Evolutionary conservation across 2,329 filamentous ascomycete species (phyloP).

Genomic region (Sclerotinia spermophila): DNA sequence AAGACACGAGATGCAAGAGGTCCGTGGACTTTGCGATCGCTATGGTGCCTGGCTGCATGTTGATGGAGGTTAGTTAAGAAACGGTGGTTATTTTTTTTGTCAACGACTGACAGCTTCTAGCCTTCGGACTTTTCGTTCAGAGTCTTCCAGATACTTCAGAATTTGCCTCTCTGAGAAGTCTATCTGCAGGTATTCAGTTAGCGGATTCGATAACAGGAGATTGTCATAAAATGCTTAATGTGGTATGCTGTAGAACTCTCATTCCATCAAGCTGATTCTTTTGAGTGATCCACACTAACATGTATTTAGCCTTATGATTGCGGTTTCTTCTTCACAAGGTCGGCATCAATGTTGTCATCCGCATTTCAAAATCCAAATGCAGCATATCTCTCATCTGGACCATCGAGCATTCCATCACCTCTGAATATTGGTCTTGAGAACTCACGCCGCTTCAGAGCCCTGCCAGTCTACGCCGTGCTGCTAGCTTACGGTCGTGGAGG

Average conservation of each 20-base stretch:
- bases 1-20: slow-evolving; percentile 42
- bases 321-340: slow-evolving; percentile 79
- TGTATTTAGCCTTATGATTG: slow-evolving; percentile 71
- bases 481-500: slow-evolving; percentile 69
- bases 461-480: slow-evolving; percentile 84
- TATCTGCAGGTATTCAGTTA: slow-evolving; percentile 65
- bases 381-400: slow-evolving; percentile 62
- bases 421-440: slow-evolving; percentile 88
- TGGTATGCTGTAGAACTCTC: slow-evolving; percentile 49
- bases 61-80: slow-evolving; percentile 59
- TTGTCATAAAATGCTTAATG: slow-evolving; percentile 88
- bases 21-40: slow-evolving; percentile 68
- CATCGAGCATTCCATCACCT: slow-evolving; percentile 64
- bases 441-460: slow-evolving; percentile 81
- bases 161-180: slow-evolving; percentile 51
- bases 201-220: slow-evolving; percentile 86
- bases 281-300: slow-evolving; percentile 11
- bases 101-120: slow-evolving; percentile 38
- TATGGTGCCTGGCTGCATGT: slow-evolving; percentile 84
- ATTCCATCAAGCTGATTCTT: neutral
- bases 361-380: slow-evolving; percentile 84
- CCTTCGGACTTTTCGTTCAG: slow-evolving; percentile 81
- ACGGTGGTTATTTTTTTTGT: neutral
- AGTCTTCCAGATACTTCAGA: slow-evolving; percentile 54
- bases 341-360: slow-evolving; percentile 52